Base-by-base conservation (phyloP, 257 asterid genomes). In the Ocimum tenuiflorum region DNA sequence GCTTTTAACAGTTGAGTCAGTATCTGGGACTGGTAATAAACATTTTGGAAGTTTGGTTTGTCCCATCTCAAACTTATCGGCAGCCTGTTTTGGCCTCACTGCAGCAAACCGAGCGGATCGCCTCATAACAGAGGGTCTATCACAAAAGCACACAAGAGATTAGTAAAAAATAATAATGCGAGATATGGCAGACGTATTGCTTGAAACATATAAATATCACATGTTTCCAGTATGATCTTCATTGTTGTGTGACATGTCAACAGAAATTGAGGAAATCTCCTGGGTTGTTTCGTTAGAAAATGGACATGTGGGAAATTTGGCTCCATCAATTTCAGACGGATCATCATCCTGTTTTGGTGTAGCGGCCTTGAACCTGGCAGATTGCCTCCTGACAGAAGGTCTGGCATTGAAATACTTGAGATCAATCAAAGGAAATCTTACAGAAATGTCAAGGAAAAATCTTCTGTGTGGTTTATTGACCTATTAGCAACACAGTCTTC, bases 51-150 rank as follows among this genome's bases (percentile, higher is more conserved):
- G 7, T 65, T 58, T 70, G 20, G 63, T 60, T 39, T 47, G 75
- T 23, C 53, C 78, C 9, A 15, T 71, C 68, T 68, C 54, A 1
- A 13, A 41, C 20, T 14, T 54, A 52, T 73, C 75, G 58, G 76
- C 83, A 2, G 62, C 55, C 52, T 60, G 36, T 35, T 55, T 72
- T 45, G 22, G 22, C 75, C 79, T 79, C 45, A 35, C 76, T 12
- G 86, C 65, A 47, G 76, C 84, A 57, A 75, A 69, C 75, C 85
- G 71, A 56, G 85, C 78, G 62, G 91, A 83, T 65, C 80, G 94
- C 77, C 91, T 78, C 72, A 86, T 78, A 50, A 47, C 67, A 48
- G 20, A 22, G n/a, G 77, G 77, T 75, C 94, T 88, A 47, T 74
- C 48, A 55, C 50, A 20, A 64, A 36, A 56, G 18, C 57, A 29